Evolutionary conservation across 345 rosid genomes (phyloP), one percentile per base, ranked within the genome.

Genomic region (Euphorbia lathyris): DNA sequence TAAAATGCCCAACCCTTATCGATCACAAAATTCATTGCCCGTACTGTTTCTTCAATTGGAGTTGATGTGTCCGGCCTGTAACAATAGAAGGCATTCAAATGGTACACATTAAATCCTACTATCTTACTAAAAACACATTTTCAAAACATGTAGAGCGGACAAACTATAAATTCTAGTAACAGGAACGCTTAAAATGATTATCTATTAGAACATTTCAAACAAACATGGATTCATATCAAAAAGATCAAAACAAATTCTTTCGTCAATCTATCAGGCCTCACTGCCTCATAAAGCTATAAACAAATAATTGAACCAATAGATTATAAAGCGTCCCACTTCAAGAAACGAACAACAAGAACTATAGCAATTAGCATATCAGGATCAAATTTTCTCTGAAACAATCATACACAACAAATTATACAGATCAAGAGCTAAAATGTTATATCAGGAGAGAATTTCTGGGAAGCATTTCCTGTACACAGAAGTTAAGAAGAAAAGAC

Each of bases 1-100:
- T 95, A 95, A 69, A 95, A 95, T 6, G 99, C 98, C 99, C 92
- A 88, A 4, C 99, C 99, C 69, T 95, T 92, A 72, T 95, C 99
- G 53, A 95, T 92, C 69, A 92, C 96, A 63, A 88, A 81, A 72
- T 92, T 95, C 97, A 95, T 95, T 4, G 96, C 97, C 81, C 96
- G 87, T 57, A 95, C 99, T 0, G 99, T 95, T 83, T 95, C 99
- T 76, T 95, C 99, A 34, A 90, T 87, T 20, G 99, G 98, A 1
- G 98, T 92, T 4, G 86, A 84, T 11, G 80, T 7, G 77, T 95
- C 99, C 0, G 99, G 98, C 88, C 99, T 95, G 84, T 70, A 13
- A 64, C 57, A 66, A 1, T 20, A 80, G 10, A 52, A 30, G 42
- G 76, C 29, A 76, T 10, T n/a, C 27, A 32, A 42, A 47, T 43